Evolutionary conservation across 306 rosid species (phyloP).

Genomic region (Dryas octopetala): DNA sequence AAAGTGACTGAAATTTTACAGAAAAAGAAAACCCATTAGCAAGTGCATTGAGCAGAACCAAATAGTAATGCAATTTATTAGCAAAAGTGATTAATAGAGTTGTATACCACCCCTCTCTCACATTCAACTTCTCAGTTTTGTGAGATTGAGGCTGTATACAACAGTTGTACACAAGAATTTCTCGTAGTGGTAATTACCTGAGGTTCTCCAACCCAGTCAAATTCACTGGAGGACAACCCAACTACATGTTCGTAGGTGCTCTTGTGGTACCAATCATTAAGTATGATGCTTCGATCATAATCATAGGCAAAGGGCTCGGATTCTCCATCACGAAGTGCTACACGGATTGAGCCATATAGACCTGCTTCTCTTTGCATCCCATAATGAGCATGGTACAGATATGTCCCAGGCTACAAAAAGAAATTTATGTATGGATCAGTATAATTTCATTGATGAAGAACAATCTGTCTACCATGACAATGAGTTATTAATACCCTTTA

Average conservation of each 20-base stretch:
- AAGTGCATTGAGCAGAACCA: background rate
- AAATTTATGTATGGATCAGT: background rate
- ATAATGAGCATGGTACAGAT: conserved; percentile 82
- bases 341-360: conserved; percentile 66
- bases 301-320: conserved; percentile 79
- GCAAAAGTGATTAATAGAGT: background rate
- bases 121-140: too few relatives aligned
- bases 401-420: conserved; percentile 69
- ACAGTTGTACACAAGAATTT: too few relatives aligned
- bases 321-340: conserved; percentile 48
- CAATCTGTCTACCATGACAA: background rate
- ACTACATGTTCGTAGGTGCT: conserved; percentile 63
- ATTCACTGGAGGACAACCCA: conserved; percentile 53
- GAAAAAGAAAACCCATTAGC: conserved; percentile 8
- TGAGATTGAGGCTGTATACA: too few relatives aligned
- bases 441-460: background rate
- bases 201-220: conserved; percentile 74
- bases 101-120: too few relatives aligned
- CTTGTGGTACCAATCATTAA: conserved; percentile 81
- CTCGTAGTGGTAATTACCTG: conserved; percentile 38
- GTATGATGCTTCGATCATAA: conserved; percentile 68
- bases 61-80: background rate
- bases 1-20: conserved; percentile 58
- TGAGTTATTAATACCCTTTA: too few relatives aligned
- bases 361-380: conserved; percentile 97